These are phyloP conservation scores for Fraxinus velutina DNA, from an alignment of 305 asterid genomes.

Conservation along the genomic window DNA sequence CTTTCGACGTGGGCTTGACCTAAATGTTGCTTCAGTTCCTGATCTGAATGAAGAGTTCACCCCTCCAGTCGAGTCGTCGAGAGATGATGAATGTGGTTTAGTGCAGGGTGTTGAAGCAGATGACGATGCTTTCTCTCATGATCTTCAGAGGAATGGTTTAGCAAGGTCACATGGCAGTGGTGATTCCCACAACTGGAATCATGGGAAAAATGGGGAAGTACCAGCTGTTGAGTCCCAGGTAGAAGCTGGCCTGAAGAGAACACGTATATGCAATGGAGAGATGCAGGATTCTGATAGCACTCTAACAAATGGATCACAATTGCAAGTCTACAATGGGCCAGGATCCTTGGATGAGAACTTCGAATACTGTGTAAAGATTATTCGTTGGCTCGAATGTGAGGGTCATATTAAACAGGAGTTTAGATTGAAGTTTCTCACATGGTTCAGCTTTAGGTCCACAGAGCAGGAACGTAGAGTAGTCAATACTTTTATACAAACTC, in stretches of 20 bases:
- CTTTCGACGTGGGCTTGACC: constrained; percentile 74
- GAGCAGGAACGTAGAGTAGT: constrained; percentile 91
- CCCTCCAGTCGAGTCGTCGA: constrained; percentile 64
- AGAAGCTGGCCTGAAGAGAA: constrained; percentile 50
- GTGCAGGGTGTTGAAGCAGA: constrained; percentile 54
- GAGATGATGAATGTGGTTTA: constrained; percentile 59
- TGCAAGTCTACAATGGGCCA: constrained; percentile 40
- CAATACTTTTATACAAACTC: constrained; percentile 72
- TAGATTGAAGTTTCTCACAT: constrained; percentile 77
- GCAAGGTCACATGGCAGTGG: constrained; percentile 50
- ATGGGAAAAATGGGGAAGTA: constrained; percentile 41
- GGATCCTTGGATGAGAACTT: constrained; percentile 71
- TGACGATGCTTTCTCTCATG: constrained; percentile 63
- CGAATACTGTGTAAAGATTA: constrained; percentile 79
- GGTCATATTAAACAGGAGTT: constrained; percentile 69
- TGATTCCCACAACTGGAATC: constrained; percentile 50
- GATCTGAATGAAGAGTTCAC: constrained; percentile 79
- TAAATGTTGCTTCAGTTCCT: constrained; percentile 82
- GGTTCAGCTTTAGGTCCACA: constrained; percentile 85
- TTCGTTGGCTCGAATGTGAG: constrained; percentile 89
- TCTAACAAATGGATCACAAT: constrained; percentile 72
- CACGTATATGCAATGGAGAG: constrained; percentile 46
- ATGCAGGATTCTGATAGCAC: constrained; percentile 83
- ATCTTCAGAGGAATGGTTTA: constrained; percentile 39
- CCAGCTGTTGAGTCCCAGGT: constrained; percentile 54